A percentile compares a stretch with the other conserved stretches of the same genome.
phyloP scores from a whole-genome alignment of 2,329 filamentous ascomycete genomes.

The Chaetomiaceae sp. region DNA sequence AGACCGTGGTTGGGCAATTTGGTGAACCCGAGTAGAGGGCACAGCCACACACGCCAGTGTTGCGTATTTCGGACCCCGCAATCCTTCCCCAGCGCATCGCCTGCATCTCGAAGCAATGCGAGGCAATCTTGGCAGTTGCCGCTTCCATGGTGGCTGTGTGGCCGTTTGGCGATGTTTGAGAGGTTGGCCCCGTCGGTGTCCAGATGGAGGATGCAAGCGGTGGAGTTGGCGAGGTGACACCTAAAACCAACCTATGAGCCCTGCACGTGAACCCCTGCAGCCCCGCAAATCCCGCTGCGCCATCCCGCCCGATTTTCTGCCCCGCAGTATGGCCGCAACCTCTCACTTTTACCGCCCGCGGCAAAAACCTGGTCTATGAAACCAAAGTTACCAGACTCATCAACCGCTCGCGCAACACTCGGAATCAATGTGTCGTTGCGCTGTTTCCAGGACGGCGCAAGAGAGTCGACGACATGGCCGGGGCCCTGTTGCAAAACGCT shows the following conservation, averaged over 20 bases:
- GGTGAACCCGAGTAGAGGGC: not conserved
- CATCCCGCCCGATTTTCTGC: no score
- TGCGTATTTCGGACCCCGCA: not conserved
- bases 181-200: constrained; percentile 10
- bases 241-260: not conserved
- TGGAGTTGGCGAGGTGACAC: not conserved
- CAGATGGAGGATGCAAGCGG: not conserved
- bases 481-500: not conserved
- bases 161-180: not conserved
- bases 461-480: constrained; percentile 14
- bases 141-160: not conserved
- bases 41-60: not conserved
- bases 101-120: no score
- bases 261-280: not conserved
- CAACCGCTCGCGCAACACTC: not conserved
- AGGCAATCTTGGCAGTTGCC: not conserved
- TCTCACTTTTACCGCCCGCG: no score
- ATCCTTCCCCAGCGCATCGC: not conserved
- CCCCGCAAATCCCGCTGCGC: no score
- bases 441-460: not conserved
- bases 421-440: constrained; percentile 2
- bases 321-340: no score
- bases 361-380: constrained; percentile 3
- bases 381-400: no score
- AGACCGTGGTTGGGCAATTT: not conserved